phyloP scores from a whole-genome alignment of 2,329 filamentous ascomycete genomes.

The Sporothrix pseudoabietina region DNA sequence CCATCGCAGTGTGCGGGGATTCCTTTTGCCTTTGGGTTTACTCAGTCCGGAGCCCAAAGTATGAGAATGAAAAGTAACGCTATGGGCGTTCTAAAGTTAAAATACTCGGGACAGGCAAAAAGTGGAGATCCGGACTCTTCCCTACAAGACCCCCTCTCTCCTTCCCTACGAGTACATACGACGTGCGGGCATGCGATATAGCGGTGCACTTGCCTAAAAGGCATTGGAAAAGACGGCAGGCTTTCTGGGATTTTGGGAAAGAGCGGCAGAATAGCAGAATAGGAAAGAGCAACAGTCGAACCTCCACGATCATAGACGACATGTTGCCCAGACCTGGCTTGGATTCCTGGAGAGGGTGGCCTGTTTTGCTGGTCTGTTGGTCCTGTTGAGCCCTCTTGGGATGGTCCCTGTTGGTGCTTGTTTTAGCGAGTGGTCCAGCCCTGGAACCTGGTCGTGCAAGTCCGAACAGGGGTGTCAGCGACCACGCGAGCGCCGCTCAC shows the following conservation, averaged over 20 bases:
- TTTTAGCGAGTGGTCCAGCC: background rate
- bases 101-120: background rate
- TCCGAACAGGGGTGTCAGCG: constrained; percentile 7
- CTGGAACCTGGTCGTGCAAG: constrained; percentile 14
- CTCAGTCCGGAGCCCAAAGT: background rate
- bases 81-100: constrained; percentile 5
- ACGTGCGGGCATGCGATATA: background rate
- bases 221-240: background rate
- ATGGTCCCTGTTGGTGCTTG: background rate
- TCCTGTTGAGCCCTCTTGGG: background rate
- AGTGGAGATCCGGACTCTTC: background rate
- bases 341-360: background rate
- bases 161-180: background rate
- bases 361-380: background rate
- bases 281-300: background rate
- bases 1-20: background rate
- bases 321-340: constrained; percentile 15
- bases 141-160: background rate
- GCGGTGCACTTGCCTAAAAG: constrained; percentile 18
- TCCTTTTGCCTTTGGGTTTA: background rate
- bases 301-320: constrained; percentile 4
- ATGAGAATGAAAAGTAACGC: background rate
- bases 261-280: background rate
- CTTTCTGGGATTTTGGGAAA: background rate
- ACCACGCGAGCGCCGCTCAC: background rate